Percentiles rank a stretch among this genome's conserved stretches.
These are phyloP conservation scores for Tricholoma hemisulphureum DNA, from an alignment of 768 basidiomycete species.

Conservation along the genomic window DNA sequence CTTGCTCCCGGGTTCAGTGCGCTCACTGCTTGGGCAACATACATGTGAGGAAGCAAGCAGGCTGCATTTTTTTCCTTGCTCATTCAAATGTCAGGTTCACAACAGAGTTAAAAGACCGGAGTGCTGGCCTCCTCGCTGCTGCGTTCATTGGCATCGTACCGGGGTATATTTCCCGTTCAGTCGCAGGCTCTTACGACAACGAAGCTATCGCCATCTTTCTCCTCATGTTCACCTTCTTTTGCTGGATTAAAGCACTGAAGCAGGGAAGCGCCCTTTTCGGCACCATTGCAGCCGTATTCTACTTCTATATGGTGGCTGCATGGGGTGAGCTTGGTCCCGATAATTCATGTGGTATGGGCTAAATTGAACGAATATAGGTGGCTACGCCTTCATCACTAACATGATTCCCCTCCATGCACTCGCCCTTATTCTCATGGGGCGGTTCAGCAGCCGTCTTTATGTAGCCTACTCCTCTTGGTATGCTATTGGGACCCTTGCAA, in stretches of 20 bases:
- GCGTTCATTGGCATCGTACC: constrained; percentile 98
- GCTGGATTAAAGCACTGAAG: constrained; percentile 96
- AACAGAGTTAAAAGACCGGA: constrained; percentile 92
- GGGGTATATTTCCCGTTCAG: constrained; percentile 97
- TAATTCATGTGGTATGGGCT: not conserved
- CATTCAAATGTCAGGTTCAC: constrained; percentile 66
- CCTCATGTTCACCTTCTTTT: constrained; percentile 98
- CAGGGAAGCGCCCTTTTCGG: constrained; percentile 91
- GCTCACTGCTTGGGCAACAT: constrained; percentile 94
- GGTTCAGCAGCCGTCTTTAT: constrained; percentile 89
- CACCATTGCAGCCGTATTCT: constrained; percentile 89
- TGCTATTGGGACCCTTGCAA: constrained; percentile 92
- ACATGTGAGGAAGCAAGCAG: constrained; percentile 61
- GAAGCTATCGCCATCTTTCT: constrained; percentile 99
- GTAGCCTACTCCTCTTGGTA: constrained; percentile 98
- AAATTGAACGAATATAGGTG: constrained; percentile 49
- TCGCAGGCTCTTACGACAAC: constrained; percentile 99
- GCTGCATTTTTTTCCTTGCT: not conserved
- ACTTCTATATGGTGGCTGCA: constrained; percentile 99
- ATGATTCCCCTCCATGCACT: constrained; percentile 98
- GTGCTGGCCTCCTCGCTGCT: constrained; percentile 94
- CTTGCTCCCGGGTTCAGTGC: constrained; percentile 97
- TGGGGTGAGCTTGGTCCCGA: constrained; percentile 67
- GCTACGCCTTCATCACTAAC: constrained; percentile 99
- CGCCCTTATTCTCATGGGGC: constrained; percentile 94